Conservation (phyloP, 192 early-diverging fungal genomes). For the Chytriomyces confervae region DNA sequence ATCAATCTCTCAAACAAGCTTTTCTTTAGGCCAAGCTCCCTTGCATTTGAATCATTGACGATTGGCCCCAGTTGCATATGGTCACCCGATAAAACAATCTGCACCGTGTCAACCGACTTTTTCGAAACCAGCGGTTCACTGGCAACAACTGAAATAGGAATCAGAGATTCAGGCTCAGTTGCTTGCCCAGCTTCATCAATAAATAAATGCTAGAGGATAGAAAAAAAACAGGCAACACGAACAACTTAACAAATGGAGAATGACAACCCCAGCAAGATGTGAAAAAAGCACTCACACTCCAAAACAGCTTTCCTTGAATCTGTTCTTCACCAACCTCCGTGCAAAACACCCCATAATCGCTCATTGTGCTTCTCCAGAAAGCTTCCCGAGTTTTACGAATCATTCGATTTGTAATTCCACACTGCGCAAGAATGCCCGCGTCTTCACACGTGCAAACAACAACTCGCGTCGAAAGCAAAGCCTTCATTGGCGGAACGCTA, state of each 20-base stretch:
- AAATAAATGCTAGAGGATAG: constrained; percentile 52
- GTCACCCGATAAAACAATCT: constrained; percentile 62
- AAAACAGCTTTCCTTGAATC: constrained; percentile 7
- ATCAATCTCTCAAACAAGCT: constrained; percentile 60
- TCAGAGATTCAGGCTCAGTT: constrained; percentile 56
- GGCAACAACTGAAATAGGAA: constrained; percentile 52
- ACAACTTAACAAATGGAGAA: background rate
- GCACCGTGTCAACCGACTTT: constrained; percentile 13
- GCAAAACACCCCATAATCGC: constrained; percentile 10
- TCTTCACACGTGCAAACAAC: constrained; percentile 61
- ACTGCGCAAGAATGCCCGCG: constrained; percentile 51
- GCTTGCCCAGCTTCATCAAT: constrained; percentile 67
- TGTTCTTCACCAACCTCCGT: background rate
- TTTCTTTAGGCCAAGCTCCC: constrained; percentile 40
- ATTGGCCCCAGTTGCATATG: constrained; percentile 57
- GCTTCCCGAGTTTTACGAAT: background rate
- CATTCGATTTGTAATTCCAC: constrained; percentile 48
- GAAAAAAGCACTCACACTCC: constrained; percentile 29
- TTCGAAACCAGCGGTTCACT: constrained; percentile 22
- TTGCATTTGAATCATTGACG: constrained; percentile 38
- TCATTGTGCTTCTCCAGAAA: background rate
- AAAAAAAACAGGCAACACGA: background rate
- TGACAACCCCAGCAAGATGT: background rate
- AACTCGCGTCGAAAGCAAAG: constrained; percentile 47
- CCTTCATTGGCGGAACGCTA: constrained; percentile 48